These are phyloP conservation scores for Aspergillus ruber DNA, from an alignment of 2,329 filamentous ascomycete genomes.

Conservation along the genomic window DNA sequence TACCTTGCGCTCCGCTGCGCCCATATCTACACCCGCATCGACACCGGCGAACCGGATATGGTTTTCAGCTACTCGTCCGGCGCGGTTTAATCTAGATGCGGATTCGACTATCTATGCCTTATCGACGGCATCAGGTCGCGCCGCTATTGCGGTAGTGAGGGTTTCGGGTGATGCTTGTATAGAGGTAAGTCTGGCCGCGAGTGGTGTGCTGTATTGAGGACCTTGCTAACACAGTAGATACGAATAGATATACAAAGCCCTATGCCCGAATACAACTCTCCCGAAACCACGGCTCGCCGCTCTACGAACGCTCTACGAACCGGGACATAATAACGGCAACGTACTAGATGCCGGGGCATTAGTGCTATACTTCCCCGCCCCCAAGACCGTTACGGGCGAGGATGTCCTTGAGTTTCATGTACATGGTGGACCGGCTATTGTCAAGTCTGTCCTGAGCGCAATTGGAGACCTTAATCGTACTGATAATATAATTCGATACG, in stretches of 20 bases:
- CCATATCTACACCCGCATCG: neutral
- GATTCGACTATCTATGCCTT: constrained; percentile 78
- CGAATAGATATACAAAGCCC: constrained; percentile 56
- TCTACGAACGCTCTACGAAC: constrained; percentile 67
- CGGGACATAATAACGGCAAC: constrained; percentile 33
- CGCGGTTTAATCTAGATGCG: constrained; percentile 17
- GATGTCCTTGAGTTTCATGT: constrained; percentile 88
- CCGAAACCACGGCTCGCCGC: constrained; percentile 60
- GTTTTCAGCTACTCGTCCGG: constrained; percentile 16
- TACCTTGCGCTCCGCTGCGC: constrained; percentile 4
- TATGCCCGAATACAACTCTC: constrained; percentile 51
- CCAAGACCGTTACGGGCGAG: constrained; percentile 82
- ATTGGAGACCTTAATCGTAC: constrained; percentile 48
- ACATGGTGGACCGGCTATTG: constrained; percentile 85
- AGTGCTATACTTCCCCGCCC: constrained; percentile 73
- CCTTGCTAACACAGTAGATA: neutral
- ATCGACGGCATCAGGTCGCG: constrained; percentile 76
- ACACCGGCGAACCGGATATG: constrained; percentile 1
- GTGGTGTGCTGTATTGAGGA: no score
- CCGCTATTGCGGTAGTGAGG: constrained; percentile 84
- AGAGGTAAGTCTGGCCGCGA: constrained; percentile 44
- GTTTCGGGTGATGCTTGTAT: constrained; percentile 73
- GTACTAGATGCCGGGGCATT: constrained; percentile 71
- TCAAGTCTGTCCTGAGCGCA: constrained; percentile 75
- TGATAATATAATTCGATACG: constrained; percentile 55